Base-by-base conservation (phyloP, 116 monocot genomes). In the Phalaenopsis hybrid region DNA sequence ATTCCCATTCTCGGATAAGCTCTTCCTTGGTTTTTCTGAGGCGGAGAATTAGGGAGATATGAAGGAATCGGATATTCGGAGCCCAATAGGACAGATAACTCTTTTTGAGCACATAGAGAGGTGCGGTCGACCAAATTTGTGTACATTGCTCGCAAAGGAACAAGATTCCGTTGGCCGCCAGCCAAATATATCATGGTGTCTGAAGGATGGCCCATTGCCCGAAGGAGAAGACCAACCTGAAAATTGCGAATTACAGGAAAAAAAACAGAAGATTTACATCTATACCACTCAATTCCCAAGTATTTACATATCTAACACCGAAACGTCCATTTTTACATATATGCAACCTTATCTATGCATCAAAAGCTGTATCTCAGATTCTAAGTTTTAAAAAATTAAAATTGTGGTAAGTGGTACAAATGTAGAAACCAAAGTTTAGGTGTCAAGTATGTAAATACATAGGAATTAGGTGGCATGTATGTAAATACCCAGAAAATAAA, bases 141-240 rank as follows among this genome's bases (percentile, higher is more conserved):
- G 67, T 81, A 93, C 84, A 91, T 87, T 25, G 88, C 85, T 43
- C 87, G 83, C 41, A 93, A 83, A 65, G 93, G 93, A 31, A 89
- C 84, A 41, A 93, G 80, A 18, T 83, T 44, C 81, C 86, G 79
- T 68, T 89, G 90, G 58, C 90, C 90, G 23, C 90, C 90, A 50
- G 90, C 85, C 74, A 90, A 51, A 59, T 86, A 90, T 75, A 90
- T 86, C 15, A 86, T 77, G 17, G 88, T 86, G 73, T 84, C 73
- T 82, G 86, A 44, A 61, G 90, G 85, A 52, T 90, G 88, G 6
- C 90, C 88, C 74, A 84, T 61, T 81, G 88, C 86, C n/a, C 88
- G 58, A 80, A 90, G 85, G 37, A 88, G 82, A 86, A 90, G 82
- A 4, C 90, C 90, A 18, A 90, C 90, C 90, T 90, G 77, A 75